Base-by-base conservation (phyloP, 1,284 basidiomycete genomes). In the Bondarzewia mesenterica region DNA sequence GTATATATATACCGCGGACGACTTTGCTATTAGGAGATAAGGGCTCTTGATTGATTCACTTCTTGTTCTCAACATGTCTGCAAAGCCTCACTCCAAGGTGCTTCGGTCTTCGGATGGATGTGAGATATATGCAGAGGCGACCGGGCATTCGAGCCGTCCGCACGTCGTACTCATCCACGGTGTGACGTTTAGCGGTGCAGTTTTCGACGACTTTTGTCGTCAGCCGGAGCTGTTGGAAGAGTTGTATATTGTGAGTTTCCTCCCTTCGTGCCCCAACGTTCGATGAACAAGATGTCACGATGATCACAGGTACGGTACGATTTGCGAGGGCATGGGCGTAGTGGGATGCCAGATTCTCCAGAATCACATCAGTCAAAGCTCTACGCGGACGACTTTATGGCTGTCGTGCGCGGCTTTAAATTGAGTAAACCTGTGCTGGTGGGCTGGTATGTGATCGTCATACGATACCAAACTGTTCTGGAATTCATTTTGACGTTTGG, bases 151-250 rank as follows among this genome's bases (percentile, higher is more conserved):
- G 1, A 26, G 21, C 3, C 57, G 59, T 18, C 59, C 56, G 3
- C 38, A 42, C 25, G 42, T 61, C 21, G 47, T 61, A 14, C 52
- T 61, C 18, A 49, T 60, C 3, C 59, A 57, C 40, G 60, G 59
- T 0, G 35, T 59, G 22, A 40, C 44, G 2, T 43, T 57, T 16
- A 55, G 53, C 35, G 49, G 36, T 10, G 44, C 39, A 7, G 54
- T 53, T 2, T 60, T 52, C 25, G 57, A 59, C 43, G 47, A 44
- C 22, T 60, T 60, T 38, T 40, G 42, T 16, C 46, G 52, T n/a
- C 20, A 22, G 10, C 12, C 22, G 7, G 52, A 52, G 22, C 25
- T 45, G 5, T 10, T 47, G 2, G 35, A 50, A 6, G 35, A 55
- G 10, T 46, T 57, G 29, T 59, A 57, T 44, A 44, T 60, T 20